phyloP scores from a whole-genome alignment of 257 asterid genomes.

The Solanum ossicruentum region DNA sequence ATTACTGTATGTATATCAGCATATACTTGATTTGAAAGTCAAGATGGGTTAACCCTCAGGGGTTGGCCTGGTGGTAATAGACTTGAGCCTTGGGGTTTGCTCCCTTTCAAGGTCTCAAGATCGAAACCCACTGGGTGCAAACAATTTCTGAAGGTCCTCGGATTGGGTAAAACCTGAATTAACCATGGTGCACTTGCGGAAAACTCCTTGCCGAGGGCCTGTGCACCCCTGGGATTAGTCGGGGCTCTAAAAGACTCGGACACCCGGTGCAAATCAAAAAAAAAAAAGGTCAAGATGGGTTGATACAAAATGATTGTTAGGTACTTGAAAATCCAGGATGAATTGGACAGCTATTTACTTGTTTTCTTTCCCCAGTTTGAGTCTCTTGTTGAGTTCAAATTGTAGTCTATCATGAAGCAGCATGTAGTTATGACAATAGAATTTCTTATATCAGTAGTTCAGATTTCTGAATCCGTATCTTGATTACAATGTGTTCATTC shows the following conservation, averaged over 20 bases:
- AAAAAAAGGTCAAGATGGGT: background rate
- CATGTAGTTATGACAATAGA: background rate
- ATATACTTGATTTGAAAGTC: background rate
- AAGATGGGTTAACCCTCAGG: too few species aligned
- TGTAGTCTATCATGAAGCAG: background rate
- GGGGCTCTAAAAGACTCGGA: too few species aligned
- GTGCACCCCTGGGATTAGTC: too few species aligned
- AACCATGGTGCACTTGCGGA: too few species aligned
- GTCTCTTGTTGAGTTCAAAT: background rate
- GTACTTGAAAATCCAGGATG: background rate
- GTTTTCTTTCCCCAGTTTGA: background rate
- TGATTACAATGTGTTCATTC: background rate
- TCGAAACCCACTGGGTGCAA: too few species aligned
- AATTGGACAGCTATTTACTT: background rate
- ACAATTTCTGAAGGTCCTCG: too few species aligned
- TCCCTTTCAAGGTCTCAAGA: too few species aligned
- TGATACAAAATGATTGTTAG: background rate
- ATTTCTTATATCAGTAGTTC: background rate
- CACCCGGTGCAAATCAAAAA: too few species aligned
- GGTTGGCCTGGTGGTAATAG: too few species aligned
- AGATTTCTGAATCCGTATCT: background rate
- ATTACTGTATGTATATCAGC: background rate
- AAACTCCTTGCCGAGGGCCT: too few species aligned
- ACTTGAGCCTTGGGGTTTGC: too few species aligned
- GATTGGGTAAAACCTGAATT: too few species aligned